Conservation (phyloP, 2,329 filamentous ascomycete species). For the Geosmithia flava region DNA sequence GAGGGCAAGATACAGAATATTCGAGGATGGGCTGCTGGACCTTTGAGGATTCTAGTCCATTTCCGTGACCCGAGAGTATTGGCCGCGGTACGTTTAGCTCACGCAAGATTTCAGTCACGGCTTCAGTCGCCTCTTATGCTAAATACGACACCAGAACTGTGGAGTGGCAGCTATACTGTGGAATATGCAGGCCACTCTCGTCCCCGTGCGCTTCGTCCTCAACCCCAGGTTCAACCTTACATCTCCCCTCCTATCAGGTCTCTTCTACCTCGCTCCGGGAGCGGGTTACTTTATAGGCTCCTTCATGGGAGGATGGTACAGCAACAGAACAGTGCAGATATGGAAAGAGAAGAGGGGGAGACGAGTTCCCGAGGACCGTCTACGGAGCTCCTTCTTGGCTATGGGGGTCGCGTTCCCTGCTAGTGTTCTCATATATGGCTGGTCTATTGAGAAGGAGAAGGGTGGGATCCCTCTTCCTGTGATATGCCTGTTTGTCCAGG, state of each 20-base stretch:
- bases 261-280: constrained; percentile 61
- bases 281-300: constrained; percentile 54
- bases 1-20: no score
- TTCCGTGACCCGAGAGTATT: not conserved
- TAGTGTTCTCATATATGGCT: constrained; percentile 47
- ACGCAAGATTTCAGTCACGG: no score
- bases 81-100: not conserved
- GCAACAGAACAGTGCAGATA: constrained; percentile 41
- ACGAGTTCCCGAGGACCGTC: constrained; percentile 52
- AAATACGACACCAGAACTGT: no score
- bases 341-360: constrained; percentile 37
- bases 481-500: constrained; percentile 58
- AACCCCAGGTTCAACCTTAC: constrained; percentile 59
- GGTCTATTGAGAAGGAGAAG: constrained; percentile 28
- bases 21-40: not conserved
- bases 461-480: constrained; percentile 45
- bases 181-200: constrained; percentile 60
- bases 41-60: not conserved
- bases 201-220: constrained; percentile 56
- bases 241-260: constrained; percentile 48
- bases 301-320: constrained; percentile 55
- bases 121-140: no score
- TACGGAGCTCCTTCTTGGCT: constrained; percentile 41
- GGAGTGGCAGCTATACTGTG: constrained; percentile 42
- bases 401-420: constrained; percentile 39